Conservation (phyloP, 2,329 filamentous ascomycete genomes). For the Nigrospora osmanthi region DNA sequence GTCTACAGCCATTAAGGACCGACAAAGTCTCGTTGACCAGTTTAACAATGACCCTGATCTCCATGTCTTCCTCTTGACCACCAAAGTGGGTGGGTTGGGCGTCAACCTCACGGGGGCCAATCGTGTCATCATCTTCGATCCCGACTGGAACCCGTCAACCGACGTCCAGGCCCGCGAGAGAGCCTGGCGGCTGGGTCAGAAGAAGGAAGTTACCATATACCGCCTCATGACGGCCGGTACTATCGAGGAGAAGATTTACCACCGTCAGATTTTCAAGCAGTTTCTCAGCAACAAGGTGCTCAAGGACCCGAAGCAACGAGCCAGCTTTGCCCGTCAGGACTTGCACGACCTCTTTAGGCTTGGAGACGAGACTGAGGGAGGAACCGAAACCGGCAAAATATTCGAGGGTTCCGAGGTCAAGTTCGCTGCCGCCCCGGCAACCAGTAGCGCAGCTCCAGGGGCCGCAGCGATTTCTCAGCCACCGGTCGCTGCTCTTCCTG, state of each 20-base stretch:
- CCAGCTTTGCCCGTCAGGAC: slow-evolving; percentile 83
- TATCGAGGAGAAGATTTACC: slow-evolving; percentile 98
- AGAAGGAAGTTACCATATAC: slow-evolving; percentile 91
- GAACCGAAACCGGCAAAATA: slow-evolving; percentile 76
- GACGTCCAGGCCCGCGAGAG: slow-evolving; percentile 92
- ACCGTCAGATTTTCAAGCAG: slow-evolving; percentile 97
- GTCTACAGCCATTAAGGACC: slow-evolving; percentile 75
- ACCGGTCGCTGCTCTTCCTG: slow-evolving; percentile 2
- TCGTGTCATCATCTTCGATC: slow-evolving; percentile 95
- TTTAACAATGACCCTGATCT: slow-evolving; percentile 79
- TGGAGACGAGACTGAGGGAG: slow-evolving; percentile 56
- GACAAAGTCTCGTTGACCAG: slow-evolving; percentile 84
- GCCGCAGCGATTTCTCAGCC: slow-evolving; percentile 3
- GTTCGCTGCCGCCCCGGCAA: slow-evolving; percentile 32
- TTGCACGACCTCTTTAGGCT: slow-evolving; percentile 87
- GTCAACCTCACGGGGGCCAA: slow-evolving; percentile 93
- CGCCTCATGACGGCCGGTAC: slow-evolving; percentile 97
- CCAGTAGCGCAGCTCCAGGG: slow-evolving; percentile 3
- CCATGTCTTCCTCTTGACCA: slow-evolving; percentile 88
- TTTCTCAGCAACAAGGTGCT: slow-evolving; percentile 95
- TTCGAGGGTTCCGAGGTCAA: slow-evolving; percentile 84
- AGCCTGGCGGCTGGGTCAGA: slow-evolving; percentile 93
- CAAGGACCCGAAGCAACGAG: slow-evolving; percentile 86
- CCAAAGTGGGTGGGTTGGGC: slow-evolving; percentile 88
- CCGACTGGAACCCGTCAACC: slow-evolving; percentile 97